Evolutionary conservation across 164 flowering plant genomes (phyloP).

Genomic region (Litsea cubeba): DNA sequence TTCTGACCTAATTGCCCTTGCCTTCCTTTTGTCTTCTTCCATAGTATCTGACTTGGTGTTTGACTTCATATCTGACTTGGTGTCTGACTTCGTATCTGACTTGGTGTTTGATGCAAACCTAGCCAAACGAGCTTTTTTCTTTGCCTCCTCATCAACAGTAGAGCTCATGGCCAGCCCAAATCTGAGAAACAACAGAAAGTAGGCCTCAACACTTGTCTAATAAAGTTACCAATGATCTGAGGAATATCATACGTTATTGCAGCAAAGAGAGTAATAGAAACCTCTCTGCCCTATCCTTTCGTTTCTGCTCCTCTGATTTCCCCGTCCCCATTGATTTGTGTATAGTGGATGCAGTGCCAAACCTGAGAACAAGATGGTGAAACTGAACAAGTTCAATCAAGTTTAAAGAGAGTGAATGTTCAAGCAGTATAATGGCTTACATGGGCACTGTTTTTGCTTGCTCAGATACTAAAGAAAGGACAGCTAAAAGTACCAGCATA

Average conservation of each 20-base stretch:
- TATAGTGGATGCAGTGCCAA: slow-evolving; percentile 48
- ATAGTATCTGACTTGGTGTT: slow-evolving; percentile 32
- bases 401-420: too few species aligned
- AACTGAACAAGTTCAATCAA: background rate
- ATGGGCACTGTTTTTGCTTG: too few species aligned
- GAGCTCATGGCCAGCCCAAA: slow-evolving; percentile 56
- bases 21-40: slow-evolving; percentile 89
- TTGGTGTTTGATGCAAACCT: slow-evolving; percentile 56
- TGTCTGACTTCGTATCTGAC: slow-evolving; percentile 28
- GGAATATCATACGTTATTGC: slow-evolving; percentile 9
- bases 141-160: slow-evolving; percentile 57
- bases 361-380: slow-evolving; percentile 35
- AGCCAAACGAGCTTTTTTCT: slow-evolving; percentile 86
- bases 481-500: too few species aligned
- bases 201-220: slow-evolving; percentile 14
- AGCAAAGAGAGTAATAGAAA: slow-evolving; percentile 17
- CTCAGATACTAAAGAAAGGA: too few species aligned
- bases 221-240: slow-evolving; percentile 3
- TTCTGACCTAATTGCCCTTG: slow-evolving; percentile 72
- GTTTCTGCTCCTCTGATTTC: slow-evolving; percentile 70
- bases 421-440: too few species aligned
- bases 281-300: slow-evolving; percentile 98
- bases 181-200: slow-evolving; percentile 31
- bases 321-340: slow-evolving; percentile 38
- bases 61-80: slow-evolving; percentile 35